A percentile compares a stretch with the other conserved stretches of the same genome.
phyloP scores from a whole-genome alignment of 306 rosid genomes.

The Phaseolus lunatus region DNA sequence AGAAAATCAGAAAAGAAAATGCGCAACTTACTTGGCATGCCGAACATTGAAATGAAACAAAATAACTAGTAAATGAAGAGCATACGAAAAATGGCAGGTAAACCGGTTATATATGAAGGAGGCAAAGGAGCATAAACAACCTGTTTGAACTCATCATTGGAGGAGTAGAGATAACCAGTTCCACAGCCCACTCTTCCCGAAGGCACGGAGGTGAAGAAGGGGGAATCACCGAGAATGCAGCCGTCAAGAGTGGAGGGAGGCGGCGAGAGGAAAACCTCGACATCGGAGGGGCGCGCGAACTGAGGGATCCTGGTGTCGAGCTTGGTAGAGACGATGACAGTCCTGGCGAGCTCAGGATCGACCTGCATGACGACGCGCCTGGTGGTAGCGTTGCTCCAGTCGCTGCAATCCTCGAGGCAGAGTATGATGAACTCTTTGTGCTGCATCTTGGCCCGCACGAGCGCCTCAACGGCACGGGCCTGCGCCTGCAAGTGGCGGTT shows the following conservation, averaged over 20 bases:
- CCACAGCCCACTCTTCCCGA: conserved; percentile 94
- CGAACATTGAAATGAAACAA: conserved; percentile 5
- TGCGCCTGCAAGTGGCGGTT: conserved; percentile 80
- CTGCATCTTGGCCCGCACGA: conserved; percentile 91
- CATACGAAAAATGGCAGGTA: background rate
- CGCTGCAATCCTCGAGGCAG: conserved; percentile 95
- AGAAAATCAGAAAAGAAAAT: background rate
- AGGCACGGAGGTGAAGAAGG: conserved; percentile 96
- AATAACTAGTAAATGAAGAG: background rate
- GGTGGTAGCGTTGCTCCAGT: conserved; percentile 96
- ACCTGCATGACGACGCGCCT: conserved; percentile 94
- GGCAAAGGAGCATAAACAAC: conserved; percentile 42
- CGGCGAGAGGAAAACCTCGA: conserved; percentile 93
- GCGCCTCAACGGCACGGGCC: conserved; percentile 88
- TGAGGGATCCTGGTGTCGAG: conserved; percentile 97
- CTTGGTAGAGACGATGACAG: conserved; percentile 91
- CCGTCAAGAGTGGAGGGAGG: conserved; percentile 88
- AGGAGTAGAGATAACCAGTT: conserved; percentile 67
- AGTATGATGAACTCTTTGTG: conserved; percentile 88
- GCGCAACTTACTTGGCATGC: conserved; percentile 9
- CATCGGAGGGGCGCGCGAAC: conserved; percentile 91
- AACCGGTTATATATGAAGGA: background rate
- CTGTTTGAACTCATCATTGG: conserved; percentile 96
- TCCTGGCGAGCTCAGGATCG: conserved; percentile 94
- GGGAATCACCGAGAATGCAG: conserved; percentile 86